A percentile compares a stretch with the other conserved stretches of the same genome.
These are phyloP conservation scores for Saccharomycopsis selenospora DNA, from an alignment of 805 yeast genomes.

Conservation along the genomic window DNA sequence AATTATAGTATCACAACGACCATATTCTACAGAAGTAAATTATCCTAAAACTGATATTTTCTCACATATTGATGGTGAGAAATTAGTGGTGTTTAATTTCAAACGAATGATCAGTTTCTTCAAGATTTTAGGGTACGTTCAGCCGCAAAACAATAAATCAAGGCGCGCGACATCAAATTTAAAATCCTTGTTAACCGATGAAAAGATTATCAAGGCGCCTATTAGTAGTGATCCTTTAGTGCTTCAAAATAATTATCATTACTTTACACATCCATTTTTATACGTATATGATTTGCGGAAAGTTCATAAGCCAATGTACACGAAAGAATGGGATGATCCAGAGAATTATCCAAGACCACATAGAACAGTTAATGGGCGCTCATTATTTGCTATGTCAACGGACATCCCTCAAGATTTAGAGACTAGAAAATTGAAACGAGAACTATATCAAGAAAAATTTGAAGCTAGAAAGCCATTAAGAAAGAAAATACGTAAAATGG, in stretches of 20 bases:
- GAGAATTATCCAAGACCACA: not conserved
- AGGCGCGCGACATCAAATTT: not conserved
- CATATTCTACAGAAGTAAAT: slow-evolving; percentile 33
- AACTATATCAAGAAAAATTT: not conserved
- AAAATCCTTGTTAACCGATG: slow-evolving; percentile 60
- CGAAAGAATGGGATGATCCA: slow-evolving; percentile 61
- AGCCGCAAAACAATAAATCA: no score
- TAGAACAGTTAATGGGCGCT: not conserved
- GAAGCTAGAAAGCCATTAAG: not conserved
- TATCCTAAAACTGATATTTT: slow-evolving; percentile 56
- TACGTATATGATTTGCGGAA: slow-evolving; percentile 77
- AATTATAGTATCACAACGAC: slow-evolving; percentile 68
- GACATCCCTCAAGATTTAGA: not conserved
- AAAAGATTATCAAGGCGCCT: slow-evolving; percentile 70
- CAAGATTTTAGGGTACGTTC: not conserved
- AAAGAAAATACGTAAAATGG: not conserved
- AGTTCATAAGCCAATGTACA: slow-evolving; percentile 69
- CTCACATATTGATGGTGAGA: slow-evolving; percentile 27
- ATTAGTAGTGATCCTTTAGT: slow-evolving; percentile 84
- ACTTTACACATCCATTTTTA: slow-evolving; percentile 67
- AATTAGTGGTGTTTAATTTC: not conserved
- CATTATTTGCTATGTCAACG: not conserved
- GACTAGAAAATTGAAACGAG: not conserved
- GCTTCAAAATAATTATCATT: slow-evolving; percentile 74
- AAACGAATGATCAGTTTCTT: not conserved